phyloP scores from a whole-genome alignment of 2,329 filamentous ascomycete species.

The Teratosphaeria gauchensis region DNA sequence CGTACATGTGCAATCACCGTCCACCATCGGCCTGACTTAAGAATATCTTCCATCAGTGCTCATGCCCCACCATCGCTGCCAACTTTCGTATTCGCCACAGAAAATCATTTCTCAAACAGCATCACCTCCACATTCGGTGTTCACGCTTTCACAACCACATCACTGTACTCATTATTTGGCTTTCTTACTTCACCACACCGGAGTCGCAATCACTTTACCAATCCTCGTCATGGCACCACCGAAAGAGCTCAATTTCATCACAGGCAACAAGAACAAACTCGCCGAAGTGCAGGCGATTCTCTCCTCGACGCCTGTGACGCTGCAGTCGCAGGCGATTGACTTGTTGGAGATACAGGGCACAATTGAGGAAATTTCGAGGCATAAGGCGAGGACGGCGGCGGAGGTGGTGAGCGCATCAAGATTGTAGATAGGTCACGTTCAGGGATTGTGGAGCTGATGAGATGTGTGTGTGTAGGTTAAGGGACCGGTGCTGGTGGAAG shows the following conservation, averaged over 20 bases:
- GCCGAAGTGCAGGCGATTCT: conserved; percentile 82
- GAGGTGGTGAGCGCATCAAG: conserved; percentile 48
- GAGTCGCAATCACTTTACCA: too few species aligned
- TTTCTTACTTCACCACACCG: too few species aligned
- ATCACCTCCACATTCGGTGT: too few species aligned
- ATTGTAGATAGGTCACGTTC: background rate
- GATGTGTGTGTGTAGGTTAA: conserved; percentile 47
- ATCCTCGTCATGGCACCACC: conserved; percentile 7
- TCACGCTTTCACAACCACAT: too few species aligned
- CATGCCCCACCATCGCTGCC: too few species aligned
- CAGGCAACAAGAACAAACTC: conserved; percentile 91
- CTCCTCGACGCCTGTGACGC: conserved; percentile 54
- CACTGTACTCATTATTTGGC: too few species aligned
- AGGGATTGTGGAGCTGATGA: conserved; percentile 61
- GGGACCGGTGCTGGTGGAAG: conserved; percentile 87
- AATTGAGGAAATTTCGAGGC: conserved; percentile 79
- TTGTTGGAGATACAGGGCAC: conserved; percentile 85
- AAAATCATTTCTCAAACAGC: too few species aligned
- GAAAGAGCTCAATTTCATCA: conserved; percentile 78
- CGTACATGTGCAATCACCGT: background rate
- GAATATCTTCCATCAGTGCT: background rate
- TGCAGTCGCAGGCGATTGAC: conserved; percentile 67
- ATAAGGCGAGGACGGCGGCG: conserved; percentile 78
- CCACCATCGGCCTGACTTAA: too few species aligned
- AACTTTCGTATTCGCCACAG: too few species aligned